phyloP scores from a whole-genome alignment of 2,329 filamentous ascomycete genomes.

The Coniochaeta sp. region DNA sequence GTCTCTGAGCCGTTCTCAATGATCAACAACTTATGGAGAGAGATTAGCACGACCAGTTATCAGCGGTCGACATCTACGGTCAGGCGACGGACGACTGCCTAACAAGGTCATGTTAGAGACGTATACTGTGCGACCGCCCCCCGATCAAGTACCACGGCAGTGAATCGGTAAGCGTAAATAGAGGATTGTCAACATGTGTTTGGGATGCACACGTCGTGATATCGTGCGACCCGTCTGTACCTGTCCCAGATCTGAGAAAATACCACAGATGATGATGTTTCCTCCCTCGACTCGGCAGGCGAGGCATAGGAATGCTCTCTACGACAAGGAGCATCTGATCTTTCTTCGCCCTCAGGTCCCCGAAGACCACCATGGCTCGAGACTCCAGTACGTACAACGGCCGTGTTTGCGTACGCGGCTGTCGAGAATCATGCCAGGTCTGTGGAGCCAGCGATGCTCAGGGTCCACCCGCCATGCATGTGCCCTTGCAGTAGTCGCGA shows the following conservation, averaged over 20 bases:
- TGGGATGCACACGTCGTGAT: neutral
- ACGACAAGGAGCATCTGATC: too few species aligned
- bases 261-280: neutral
- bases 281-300: too few species aligned
- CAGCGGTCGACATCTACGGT: too few species aligned
- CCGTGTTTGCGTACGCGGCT: neutral
- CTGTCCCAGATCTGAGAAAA: neutral
- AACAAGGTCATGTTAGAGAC: neutral
- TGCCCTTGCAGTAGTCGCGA: neutral
- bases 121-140: neutral
- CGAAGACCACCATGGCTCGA: too few species aligned
- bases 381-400: neutral
- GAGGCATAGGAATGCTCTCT: too few species aligned
- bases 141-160: neutral
- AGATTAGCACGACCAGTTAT: too few species aligned
- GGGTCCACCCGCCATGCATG: neutral
- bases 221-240: neutral
- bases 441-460: neutral
- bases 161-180: neutral
- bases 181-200: neutral
- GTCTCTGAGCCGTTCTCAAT: neutral
- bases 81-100: neutral
- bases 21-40: too few species aligned
- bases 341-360: too few species aligned
- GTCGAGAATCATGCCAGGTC: neutral